These are phyloP conservation scores for Yamadazyma sp. DNA, from an alignment of 1,139 yeast genomes.

Conservation along the genomic window DNA sequence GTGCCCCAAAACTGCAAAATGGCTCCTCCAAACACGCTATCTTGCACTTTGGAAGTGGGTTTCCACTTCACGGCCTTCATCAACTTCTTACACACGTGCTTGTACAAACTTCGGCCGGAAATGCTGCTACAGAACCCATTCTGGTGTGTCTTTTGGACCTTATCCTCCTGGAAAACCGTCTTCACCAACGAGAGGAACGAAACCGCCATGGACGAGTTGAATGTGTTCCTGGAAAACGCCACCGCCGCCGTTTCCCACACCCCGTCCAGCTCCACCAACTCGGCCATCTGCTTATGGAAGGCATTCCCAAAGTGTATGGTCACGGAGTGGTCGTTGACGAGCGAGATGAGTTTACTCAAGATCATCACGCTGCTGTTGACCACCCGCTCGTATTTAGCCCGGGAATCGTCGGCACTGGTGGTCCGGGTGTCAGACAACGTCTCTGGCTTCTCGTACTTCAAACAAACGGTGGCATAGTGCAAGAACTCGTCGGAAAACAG, in stretches of 20 bases:
- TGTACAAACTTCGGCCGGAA: slow-evolving; percentile 33
- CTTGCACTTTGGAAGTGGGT: slow-evolving; percentile 19
- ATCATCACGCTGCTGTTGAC: slow-evolving; percentile 53
- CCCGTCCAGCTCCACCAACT: slow-evolving; percentile 36
- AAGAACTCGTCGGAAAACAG: slow-evolving; percentile 58
- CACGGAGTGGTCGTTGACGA: slow-evolving; percentile 18
- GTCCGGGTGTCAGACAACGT: slow-evolving; percentile 77
- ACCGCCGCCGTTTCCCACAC: slow-evolving; percentile 44
- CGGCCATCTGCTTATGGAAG: slow-evolving; percentile 20
- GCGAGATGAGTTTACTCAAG: slow-evolving; percentile 38
- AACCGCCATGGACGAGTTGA: slow-evolving; percentile 24
- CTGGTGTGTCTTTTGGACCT: slow-evolving; percentile 8
- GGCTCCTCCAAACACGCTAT: slow-evolving; percentile 42
- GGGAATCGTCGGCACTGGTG: slow-evolving; percentile 64
- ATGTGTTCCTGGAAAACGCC: slow-evolving; percentile 22
- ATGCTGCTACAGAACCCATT: slow-evolving; percentile 12
- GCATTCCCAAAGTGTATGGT: slow-evolving; percentile 7
- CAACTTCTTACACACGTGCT: slow-evolving; percentile 47
- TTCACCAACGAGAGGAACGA: slow-evolving; percentile 44
- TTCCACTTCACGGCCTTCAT: slow-evolving; percentile 52
- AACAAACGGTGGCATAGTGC: slow-evolving; percentile 51
- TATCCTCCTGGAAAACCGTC: slow-evolving; percentile 20
- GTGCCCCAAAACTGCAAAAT: slow-evolving; percentile 52
- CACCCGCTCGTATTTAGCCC: slow-evolving; percentile 64
- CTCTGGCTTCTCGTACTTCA: slow-evolving; percentile 56